A percentile compares a stretch with the other conserved stretches of the same genome.
Conservation (phyloP, 257 asterid genomes). For the Ajuga chamaepitys region DNA sequence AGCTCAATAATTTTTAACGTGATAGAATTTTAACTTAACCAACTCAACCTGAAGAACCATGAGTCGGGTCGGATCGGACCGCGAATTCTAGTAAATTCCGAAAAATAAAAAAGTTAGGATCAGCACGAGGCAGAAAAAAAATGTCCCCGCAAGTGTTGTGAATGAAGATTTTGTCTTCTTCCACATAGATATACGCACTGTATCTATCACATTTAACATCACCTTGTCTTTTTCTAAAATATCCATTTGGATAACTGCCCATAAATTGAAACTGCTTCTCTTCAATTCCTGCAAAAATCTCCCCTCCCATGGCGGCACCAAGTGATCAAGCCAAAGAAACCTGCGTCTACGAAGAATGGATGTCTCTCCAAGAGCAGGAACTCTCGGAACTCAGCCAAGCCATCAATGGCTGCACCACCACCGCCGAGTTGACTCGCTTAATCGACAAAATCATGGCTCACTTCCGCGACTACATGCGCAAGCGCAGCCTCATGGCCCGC, state of each 20-base stretch:
- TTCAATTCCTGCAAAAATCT: not conserved
- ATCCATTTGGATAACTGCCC: not conserved
- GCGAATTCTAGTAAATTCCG: too few species aligned
- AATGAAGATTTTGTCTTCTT: constrained; percentile 16
- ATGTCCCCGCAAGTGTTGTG: not conserved
- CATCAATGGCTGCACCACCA: not conserved
- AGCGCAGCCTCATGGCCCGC: constrained; percentile 23
- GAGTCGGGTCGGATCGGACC: too few species aligned
- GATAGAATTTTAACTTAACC: too few species aligned
- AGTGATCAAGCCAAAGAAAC: constrained; percentile 21
- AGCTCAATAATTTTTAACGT: too few species aligned
- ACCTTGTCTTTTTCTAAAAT: not conserved
- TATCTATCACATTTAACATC: not conserved
- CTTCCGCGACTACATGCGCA: constrained; percentile 25
- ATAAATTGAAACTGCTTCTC: too few species aligned
- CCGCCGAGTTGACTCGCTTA: constrained; percentile 20
- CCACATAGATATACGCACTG: not conserved
- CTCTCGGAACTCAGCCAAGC: constrained; percentile 30
- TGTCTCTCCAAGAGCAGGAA: constrained; percentile 38
- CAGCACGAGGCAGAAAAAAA: not conserved
- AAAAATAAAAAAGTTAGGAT: too few species aligned
- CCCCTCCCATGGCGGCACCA: constrained; percentile 2
- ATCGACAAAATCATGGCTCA: constrained; percentile 19
- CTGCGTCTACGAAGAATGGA: constrained; percentile 28
- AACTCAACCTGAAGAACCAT: too few species aligned